A percentile compares a stretch with the other conserved stretches of the same genome.
phyloP scores from a whole-genome alignment of 1,284 basidiomycete species.

The Microbotryomycetes sp. region DNA sequence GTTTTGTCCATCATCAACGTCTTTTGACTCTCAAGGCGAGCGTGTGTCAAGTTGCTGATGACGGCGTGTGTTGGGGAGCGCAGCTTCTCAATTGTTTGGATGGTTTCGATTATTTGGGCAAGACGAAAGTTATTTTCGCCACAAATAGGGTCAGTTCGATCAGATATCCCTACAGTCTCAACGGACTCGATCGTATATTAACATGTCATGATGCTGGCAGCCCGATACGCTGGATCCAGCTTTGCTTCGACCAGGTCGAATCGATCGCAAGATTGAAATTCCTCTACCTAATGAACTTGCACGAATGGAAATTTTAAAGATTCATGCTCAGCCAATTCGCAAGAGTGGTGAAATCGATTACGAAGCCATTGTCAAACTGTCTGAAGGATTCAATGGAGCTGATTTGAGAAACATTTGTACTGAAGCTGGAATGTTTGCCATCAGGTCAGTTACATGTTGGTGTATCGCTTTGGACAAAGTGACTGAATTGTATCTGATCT shows the following conservation, averaged over 20 bases:
- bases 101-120: constrained; percentile 93
- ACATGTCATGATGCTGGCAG: constrained; percentile 20
- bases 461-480: too few relatives aligned
- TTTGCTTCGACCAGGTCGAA: constrained; percentile 85
- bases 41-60: not conserved
- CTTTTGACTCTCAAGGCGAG: not conserved
- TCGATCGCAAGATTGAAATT: constrained; percentile 98
- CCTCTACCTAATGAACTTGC: constrained; percentile 97
- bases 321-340: constrained; percentile 89
- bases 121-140: constrained; percentile 98
- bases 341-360: constrained; percentile 90
- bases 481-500: too few relatives aligned
- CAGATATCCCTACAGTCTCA: not conserved
- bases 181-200: not conserved
- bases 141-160: constrained; percentile 59
- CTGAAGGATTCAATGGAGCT: constrained; percentile 89
- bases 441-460: constrained; percentile 55
- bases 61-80: not conserved
- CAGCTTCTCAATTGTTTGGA: constrained; percentile 99
- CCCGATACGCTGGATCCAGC: constrained; percentile 97
- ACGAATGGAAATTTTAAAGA: constrained; percentile 89
- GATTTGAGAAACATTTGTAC: constrained; percentile 96
- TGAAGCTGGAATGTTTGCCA: constrained; percentile 99
- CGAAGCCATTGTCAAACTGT: constrained; percentile 94
- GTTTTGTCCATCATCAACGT: constrained; percentile 28